Conservation (phyloP, 1,139 yeast genomes). For the Saccharomyces hybrid region DNA sequence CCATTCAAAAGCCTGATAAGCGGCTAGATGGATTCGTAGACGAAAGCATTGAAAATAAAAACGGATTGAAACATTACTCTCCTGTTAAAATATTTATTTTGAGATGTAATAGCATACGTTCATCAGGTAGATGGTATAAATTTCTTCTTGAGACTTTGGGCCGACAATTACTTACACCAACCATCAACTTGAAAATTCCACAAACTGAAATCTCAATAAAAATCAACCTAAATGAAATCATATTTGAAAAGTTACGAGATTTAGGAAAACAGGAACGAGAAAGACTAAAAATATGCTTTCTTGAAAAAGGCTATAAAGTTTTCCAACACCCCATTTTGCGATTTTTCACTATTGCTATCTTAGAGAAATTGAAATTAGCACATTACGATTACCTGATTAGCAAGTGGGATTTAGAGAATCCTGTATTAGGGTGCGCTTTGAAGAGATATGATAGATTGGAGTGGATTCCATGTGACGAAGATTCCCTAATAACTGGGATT, state of each 20-base stretch:
- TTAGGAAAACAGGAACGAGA: slow-evolving; percentile 20
- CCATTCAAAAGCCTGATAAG: slow-evolving; percentile 38
- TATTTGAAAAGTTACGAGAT: slow-evolving; percentile 9
- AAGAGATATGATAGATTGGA: slow-evolving; percentile 66
- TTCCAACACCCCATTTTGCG: slow-evolving; percentile 15
- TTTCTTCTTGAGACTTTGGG: slow-evolving; percentile 43
- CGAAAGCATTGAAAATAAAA: not conserved
- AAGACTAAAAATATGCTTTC: slow-evolving; percentile 8
- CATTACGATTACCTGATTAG: slow-evolving; percentile 17
- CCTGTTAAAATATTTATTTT: slow-evolving; percentile 41
- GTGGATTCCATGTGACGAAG: slow-evolving; percentile 51
- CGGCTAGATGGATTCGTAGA: slow-evolving; percentile 3
- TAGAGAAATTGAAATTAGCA: slow-evolving; percentile 13
- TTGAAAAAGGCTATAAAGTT: slow-evolving; percentile 13
- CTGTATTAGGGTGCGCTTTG: slow-evolving; percentile 49
- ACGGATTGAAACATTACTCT: slow-evolving; percentile 2
- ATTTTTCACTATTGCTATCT: slow-evolving; percentile 14
- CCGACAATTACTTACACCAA: slow-evolving; percentile 15
- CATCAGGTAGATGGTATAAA: slow-evolving; percentile 57
- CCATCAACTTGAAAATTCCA: slow-evolving; percentile 44
- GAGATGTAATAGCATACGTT: slow-evolving; percentile 43
- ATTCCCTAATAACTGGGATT: slow-evolving; percentile 7
- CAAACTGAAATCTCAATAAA: slow-evolving; percentile 40
- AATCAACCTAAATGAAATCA: slow-evolving; percentile 35
- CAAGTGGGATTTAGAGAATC: slow-evolving; percentile 17